A percentile compares a stretch with the other conserved stretches of the same genome.
These are phyloP conservation scores for Kokia cookei DNA, from an alignment of 441 rosid species.

Conservation along the genomic window DNA sequence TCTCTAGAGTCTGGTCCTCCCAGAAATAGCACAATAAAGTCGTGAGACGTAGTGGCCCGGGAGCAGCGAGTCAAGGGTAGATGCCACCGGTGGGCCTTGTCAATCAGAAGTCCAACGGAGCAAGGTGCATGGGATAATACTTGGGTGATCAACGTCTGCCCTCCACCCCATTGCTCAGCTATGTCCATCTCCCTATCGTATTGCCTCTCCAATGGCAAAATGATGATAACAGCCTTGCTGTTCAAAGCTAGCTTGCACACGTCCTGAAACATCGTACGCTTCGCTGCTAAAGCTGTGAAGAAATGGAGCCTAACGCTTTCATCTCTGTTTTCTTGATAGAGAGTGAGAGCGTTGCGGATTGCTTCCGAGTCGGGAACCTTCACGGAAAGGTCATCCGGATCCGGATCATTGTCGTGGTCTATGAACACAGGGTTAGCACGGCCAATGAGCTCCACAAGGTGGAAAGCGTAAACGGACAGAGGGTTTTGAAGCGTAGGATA, in stretches of 20 bases:
- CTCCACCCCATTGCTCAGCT: conserved; percentile 27
- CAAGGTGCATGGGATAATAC: conserved; percentile 64
- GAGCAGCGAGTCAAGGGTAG: not conserved
- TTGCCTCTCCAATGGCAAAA: conserved; percentile 44
- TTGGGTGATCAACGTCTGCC: conserved; percentile 22
- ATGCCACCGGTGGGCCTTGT: conserved; percentile 29
- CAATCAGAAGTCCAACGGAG: conserved; percentile 57
- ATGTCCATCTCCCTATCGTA: conserved; percentile 11
- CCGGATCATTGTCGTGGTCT: conserved; percentile 30
- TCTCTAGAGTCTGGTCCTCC: conserved; percentile 82
- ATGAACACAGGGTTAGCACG: conserved; percentile 47
- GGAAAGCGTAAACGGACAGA: conserved; percentile 42
- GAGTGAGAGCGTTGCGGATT: conserved; percentile 34
- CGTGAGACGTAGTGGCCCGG: not conserved
- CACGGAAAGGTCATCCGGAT: not conserved
- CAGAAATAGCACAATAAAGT: conserved; percentile 40
- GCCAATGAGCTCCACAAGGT: conserved; percentile 48
- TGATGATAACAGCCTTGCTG: conserved; percentile 42
- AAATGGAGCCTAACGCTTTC: conserved; percentile 29
- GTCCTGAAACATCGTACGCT: conserved; percentile 62
- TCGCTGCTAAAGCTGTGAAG: conserved; percentile 43
- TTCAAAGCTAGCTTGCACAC: conserved; percentile 57
- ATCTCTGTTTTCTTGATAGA: conserved; percentile 31
- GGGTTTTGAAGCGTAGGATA: conserved; percentile 40
- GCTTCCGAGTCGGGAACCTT: conserved; percentile 21